phyloP scores from a whole-genome alignment of 768 basidiomycete genomes.

The Ramaria rubella region DNA sequence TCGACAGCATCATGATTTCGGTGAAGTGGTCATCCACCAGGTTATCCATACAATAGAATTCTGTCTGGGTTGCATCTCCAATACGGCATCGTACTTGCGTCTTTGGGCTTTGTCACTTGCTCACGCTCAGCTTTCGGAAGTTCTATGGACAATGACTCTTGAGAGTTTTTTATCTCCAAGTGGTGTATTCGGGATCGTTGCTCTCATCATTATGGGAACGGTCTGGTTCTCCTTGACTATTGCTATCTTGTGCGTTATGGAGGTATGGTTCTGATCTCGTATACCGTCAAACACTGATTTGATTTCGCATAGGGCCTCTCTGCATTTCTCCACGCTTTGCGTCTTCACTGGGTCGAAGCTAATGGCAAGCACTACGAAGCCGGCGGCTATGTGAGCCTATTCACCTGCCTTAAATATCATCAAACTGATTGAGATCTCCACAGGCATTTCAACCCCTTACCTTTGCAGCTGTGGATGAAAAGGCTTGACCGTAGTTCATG shows the following conservation, averaged over 20 bases:
- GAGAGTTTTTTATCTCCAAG: slow-evolving; percentile 51
- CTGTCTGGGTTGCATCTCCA: slow-evolving; percentile 97
- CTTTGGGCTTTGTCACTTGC: slow-evolving; percentile 97
- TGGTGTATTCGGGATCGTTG: slow-evolving; percentile 49
- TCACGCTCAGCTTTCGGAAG: slow-evolving; percentile 94
- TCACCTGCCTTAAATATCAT: slow-evolving; percentile 14
- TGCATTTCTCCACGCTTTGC: slow-evolving; percentile 92
- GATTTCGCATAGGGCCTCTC: slow-evolving; percentile 62
- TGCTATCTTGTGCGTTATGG: slow-evolving; percentile 84
- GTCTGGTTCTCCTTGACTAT: slow-evolving; percentile 82
- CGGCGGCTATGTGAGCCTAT: slow-evolving; percentile 70
- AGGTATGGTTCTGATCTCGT: slow-evolving; percentile 49
- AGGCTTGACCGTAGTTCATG: neutral
- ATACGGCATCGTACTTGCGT: slow-evolving; percentile 89
- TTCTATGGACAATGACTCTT: slow-evolving; percentile 86
- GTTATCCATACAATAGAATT: slow-evolving; percentile 99
- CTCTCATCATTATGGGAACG: slow-evolving; percentile 40
- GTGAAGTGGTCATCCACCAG: slow-evolving; percentile 95
- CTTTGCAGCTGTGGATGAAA: slow-evolving; percentile 24
- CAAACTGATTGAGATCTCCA: neutral
- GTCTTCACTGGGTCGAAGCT: slow-evolving; percentile 97
- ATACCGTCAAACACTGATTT: slow-evolving; percentile 6
- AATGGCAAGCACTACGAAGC: slow-evolving; percentile 96
- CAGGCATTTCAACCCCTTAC: slow-evolving; percentile 30
- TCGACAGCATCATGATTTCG: slow-evolving; percentile 74